A percentile compares a stretch with the other conserved stretches of the same genome.
Conservation (phyloP, 1,284 basidiomycete species). For the Porogramme epimiltina region DNA sequence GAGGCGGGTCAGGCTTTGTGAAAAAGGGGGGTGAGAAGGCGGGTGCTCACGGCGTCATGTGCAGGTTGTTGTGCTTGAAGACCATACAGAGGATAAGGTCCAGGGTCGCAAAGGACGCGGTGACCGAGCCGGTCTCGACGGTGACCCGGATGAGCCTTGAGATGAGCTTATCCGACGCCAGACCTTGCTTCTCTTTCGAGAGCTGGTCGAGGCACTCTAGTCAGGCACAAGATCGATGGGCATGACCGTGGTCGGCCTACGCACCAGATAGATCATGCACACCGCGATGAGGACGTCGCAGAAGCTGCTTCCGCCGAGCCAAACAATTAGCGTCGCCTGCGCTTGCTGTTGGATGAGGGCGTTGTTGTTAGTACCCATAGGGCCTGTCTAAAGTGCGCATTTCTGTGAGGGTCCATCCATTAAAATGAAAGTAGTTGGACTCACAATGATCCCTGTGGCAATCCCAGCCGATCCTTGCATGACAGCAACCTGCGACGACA, state of each 20-base stretch:
- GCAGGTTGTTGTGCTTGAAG: slow-evolving; percentile 14
- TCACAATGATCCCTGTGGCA: slow-evolving; percentile 8
- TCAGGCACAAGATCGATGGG: neutral
- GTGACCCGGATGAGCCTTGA: slow-evolving; percentile 8
- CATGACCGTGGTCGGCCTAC: neutral
- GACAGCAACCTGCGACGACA: slow-evolving; percentile 5
- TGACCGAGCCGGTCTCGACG: slow-evolving; percentile 12
- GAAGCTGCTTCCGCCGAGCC: slow-evolving; percentile 9
- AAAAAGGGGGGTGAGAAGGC: neutral
- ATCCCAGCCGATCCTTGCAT: slow-evolving; percentile 8
- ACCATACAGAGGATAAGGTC: slow-evolving; percentile 13
- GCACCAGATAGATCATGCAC: slow-evolving; percentile 16
- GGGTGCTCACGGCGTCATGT: slow-evolving; percentile 6
- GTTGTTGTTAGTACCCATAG: neutral
- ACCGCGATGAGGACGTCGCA: slow-evolving; percentile 18
- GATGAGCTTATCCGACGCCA: slow-evolving; percentile 1
- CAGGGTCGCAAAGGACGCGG: slow-evolving; percentile 11
- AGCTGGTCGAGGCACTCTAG: neutral
- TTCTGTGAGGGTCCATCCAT: neutral
- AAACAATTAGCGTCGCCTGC: neutral
- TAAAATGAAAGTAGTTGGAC: no score
- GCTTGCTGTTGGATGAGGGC: neutral
- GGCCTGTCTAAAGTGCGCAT: neutral
- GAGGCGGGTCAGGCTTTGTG: neutral
- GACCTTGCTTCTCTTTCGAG: neutral